phyloP scores from a whole-genome alignment of 2,329 filamentous ascomycete genomes.

The Colletotrichum sp. region DNA sequence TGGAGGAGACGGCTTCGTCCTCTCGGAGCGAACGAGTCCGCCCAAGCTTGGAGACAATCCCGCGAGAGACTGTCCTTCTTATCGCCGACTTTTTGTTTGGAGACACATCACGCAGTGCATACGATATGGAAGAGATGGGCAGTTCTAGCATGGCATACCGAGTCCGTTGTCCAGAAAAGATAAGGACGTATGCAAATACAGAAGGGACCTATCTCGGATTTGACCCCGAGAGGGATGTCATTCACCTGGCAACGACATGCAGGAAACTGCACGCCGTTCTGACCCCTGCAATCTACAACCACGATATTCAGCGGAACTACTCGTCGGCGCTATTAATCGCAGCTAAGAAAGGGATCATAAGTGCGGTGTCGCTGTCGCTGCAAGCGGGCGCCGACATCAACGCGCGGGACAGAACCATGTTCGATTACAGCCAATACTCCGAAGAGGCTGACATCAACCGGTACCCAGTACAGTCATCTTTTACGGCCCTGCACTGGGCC shows the following conservation, averaged over 20 bases:
- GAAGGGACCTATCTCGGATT: neutral
- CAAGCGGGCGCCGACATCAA: neutral
- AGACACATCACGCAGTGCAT: neutral
- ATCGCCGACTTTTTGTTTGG: neutral
- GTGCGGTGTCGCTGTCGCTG: neutral
- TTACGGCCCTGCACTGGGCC: neutral
- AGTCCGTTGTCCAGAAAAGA: neutral
- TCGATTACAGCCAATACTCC: neutral
- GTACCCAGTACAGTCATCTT: neutral
- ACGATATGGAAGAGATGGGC: neutral
- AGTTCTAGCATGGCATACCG: accelerated
- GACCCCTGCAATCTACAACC: neutral
- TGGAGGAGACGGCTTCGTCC: neutral
- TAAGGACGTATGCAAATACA: neutral
- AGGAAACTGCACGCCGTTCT: neutral
- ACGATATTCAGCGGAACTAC: neutral
- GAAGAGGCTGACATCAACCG: accelerated
- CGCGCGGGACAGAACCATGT: neutral
- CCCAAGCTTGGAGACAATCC: neutral
- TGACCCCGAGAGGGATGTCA: neutral
- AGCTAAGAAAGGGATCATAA: neutral
- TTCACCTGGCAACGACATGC: neutral
- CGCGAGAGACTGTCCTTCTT: neutral
- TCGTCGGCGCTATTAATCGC: neutral
- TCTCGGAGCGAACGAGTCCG: neutral